A percentile compares a stretch with the other conserved stretches of the same genome.
These are phyloP conservation scores for Echeveria elegans DNA, from an alignment of 164 flowering plant genomes.

Conservation along the genomic window DNA sequence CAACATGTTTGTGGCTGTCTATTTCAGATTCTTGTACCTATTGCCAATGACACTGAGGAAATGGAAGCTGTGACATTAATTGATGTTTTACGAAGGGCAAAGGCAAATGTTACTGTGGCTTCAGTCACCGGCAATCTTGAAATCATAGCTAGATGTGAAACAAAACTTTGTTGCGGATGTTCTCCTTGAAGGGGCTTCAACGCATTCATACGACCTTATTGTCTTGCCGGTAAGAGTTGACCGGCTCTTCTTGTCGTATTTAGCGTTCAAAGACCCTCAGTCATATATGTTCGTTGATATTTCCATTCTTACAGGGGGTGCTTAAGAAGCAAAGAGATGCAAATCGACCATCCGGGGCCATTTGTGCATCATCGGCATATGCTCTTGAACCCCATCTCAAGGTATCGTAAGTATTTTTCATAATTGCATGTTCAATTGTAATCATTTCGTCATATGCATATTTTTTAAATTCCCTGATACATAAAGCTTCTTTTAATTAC, in stretches of 20 bases:
- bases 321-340: conserved; percentile 35
- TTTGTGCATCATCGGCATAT: conserved; percentile 90
- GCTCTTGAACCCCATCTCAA: conserved; percentile 82
- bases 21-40: conserved; percentile 76
- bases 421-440: too few species aligned
- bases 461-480: background rate
- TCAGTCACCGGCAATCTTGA: conserved; percentile 66
- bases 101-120: conserved; percentile 85
- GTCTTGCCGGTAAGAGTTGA: conserved; percentile 78
- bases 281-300: background rate
- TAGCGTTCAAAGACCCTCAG: background rate
- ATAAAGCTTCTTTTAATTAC: background rate
- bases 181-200: conserved; percentile 65
- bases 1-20: background rate
- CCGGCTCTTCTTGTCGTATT: background rate
- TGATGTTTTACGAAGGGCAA: conserved; percentile 68
- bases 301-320: conserved; percentile 52
- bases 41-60: conserved; percentile 88
- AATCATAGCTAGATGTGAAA: conserved; percentile 67
- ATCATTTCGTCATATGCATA: too few species aligned
- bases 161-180: conserved; percentile 77
- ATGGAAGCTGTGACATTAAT: conserved; percentile 85
- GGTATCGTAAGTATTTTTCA: conserved; percentile 25
- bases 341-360: conserved; percentile 70
- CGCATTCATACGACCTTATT: conserved; percentile 55